Evolutionary conservation across 164 flowering plant species (phyloP).

Genomic region (Platanus orientalis): DNA sequence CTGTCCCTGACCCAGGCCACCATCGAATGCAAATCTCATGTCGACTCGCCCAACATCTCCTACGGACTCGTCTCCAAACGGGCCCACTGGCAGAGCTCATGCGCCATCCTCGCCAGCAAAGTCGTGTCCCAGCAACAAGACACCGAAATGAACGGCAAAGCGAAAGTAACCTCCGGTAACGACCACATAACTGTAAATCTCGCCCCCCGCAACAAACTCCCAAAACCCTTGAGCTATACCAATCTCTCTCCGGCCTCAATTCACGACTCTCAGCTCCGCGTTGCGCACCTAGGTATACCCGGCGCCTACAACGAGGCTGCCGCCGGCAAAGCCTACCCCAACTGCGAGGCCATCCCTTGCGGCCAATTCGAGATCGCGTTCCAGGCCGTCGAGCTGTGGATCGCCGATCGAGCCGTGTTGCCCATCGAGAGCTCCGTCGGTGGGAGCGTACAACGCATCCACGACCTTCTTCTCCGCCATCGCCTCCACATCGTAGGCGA

Average conservation of each 20-base stretch:
- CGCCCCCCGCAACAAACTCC: constrained; percentile 15
- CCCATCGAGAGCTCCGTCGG: constrained; percentile 74
- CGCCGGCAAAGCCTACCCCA: constrained; percentile 20
- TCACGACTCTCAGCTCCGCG: constrained; percentile 18
- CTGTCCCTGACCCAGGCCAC: not conserved
- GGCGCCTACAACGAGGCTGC: constrained; percentile 21
- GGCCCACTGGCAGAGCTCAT: constrained; percentile 27
- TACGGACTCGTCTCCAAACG: constrained; percentile 8
- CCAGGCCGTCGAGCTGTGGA: constrained; percentile 69
- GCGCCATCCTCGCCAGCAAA: constrained; percentile 26
- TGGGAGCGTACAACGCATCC: constrained; percentile 69
- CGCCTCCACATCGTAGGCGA: constrained; percentile 79
- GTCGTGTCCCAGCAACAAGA: constrained; percentile 16
- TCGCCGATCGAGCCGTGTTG: constrained; percentile 66
- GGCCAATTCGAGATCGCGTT: constrained; percentile 20
- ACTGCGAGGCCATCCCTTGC: constrained; percentile 24
- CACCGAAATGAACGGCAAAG: constrained; percentile 8
- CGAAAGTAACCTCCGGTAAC: constrained; percentile 13
- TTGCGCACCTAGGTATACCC: constrained; percentile 19
- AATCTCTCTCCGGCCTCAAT: constrained; percentile 23
- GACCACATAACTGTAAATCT: constrained; percentile 25
- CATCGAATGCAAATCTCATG: constrained; percentile 4
- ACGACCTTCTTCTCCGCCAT: constrained; percentile 76
- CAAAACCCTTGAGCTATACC: constrained; percentile 18
- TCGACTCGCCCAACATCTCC: constrained; percentile 4